These are phyloP conservation scores for Phyllosticta citriasiana DNA, from an alignment of 2,329 filamentous ascomycete genomes.

Conservation along the genomic window DNA sequence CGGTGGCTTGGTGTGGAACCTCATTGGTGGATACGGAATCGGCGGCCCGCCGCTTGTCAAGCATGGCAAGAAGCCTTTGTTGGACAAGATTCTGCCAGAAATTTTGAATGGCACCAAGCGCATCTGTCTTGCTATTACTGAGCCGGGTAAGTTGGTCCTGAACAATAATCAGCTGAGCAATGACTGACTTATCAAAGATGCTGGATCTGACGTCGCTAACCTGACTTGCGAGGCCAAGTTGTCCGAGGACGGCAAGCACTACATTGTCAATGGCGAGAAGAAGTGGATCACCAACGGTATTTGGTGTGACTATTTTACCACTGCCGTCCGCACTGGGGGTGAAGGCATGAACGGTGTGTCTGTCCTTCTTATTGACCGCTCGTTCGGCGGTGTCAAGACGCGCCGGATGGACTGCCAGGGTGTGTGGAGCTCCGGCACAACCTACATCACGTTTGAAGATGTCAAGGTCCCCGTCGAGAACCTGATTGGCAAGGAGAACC, in stretches of 20 bases:
- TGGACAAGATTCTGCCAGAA: constrained; percentile 78
- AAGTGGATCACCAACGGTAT: constrained; percentile 99
- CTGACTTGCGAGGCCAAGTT: constrained; percentile 92
- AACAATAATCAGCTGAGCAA: constrained; percentile 9
- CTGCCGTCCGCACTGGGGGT: constrained; percentile 81
- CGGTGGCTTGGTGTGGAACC: constrained; percentile 92
- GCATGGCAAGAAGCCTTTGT: constrained; percentile 75
- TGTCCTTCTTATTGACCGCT: constrained; percentile 84
- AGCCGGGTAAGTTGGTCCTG: constrained; percentile 43
- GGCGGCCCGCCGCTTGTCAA: constrained; percentile 86
- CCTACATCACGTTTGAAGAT: constrained; percentile 96
- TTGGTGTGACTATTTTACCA: constrained; percentile 96
- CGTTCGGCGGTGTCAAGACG: constrained; percentile 74
- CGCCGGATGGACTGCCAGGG: constrained; percentile 97
- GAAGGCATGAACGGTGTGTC: constrained; percentile 88
- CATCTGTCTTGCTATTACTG: constrained; percentile 94
- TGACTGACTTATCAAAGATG: constrained; percentile 47
- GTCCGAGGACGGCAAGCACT: constrained; percentile 92
- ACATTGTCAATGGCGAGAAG: constrained; percentile 99
- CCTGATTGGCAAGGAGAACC: constrained; percentile 93
- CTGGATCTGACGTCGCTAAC: constrained; percentile 90
- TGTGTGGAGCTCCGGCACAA: constrained; percentile 90
- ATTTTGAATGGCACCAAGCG: constrained; percentile 90
- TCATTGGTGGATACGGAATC: constrained; percentile 94
- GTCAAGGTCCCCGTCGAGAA: constrained; percentile 99